Conservation (phyloP, 148 eudicot genomes). For the Silene latifolia region DNA sequence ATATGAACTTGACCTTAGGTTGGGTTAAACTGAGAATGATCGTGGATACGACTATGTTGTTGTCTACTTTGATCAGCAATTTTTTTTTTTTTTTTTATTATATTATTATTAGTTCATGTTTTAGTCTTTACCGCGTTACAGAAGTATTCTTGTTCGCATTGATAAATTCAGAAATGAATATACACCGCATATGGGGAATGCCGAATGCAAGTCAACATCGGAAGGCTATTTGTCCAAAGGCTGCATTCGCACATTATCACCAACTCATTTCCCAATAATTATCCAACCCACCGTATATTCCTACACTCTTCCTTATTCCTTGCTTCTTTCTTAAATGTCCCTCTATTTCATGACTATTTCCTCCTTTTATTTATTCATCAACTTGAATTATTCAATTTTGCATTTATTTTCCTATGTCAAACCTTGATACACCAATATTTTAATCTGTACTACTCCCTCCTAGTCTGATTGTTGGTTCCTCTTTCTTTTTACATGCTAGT, state of each 20-base stretch:
- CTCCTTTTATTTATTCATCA: neutral
- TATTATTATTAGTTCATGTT: neutral
- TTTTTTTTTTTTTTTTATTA: too few relatives aligned
- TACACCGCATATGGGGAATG: neutral
- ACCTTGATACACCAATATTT: neutral
- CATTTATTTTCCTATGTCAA: neutral
- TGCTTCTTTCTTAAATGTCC: neutral
- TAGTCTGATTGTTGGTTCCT: too few relatives aligned
- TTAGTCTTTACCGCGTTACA: neutral
- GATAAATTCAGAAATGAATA: neutral
- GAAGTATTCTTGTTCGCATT: neutral
- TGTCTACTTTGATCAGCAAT: neutral
- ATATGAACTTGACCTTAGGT: too few relatives aligned
- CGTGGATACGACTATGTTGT: neutral
- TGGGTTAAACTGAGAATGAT: too few relatives aligned
- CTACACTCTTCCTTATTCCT: neutral
- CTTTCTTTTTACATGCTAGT: too few relatives aligned
- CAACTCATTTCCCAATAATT: neutral
- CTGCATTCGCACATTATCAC: neutral
- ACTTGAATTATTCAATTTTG: neutral
- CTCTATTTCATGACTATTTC: neutral
- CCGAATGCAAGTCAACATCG: neutral
- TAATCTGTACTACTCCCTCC: too few relatives aligned
- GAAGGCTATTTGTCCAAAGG: neutral
- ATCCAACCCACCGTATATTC: slow-evolving; percentile 7